A percentile compares a stretch with the other conserved stretches of the same genome.
phyloP scores from a whole-genome alignment of 1,284 basidiomycete genomes.

The Cutaneotrichosporon arboriforme region DNA sequence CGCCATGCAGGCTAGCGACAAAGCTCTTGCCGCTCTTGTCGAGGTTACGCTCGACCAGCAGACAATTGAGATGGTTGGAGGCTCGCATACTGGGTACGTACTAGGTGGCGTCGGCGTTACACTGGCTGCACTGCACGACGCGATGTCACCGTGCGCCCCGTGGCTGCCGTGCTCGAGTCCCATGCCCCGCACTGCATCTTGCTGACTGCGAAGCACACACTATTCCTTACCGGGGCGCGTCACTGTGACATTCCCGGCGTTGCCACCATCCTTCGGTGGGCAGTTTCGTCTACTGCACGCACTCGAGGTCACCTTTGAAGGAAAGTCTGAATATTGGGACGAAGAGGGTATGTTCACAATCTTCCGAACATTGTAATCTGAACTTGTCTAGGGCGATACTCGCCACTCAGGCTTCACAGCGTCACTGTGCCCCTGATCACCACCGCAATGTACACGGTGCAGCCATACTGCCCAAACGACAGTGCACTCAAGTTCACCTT shows the following conservation, averaged over 20 bases:
- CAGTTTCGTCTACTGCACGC: conserved; percentile 22
- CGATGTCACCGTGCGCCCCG: background rate
- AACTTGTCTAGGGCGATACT: conserved; percentile 35
- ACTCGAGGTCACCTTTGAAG: conserved; percentile 28
- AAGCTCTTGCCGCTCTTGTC: background rate
- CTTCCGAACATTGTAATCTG: background rate
- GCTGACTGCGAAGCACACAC: conserved; percentile 12
- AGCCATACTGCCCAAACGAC: background rate
- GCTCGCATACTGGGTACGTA: background rate
- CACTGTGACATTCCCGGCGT: conserved; percentile 13
- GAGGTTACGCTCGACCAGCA: background rate
- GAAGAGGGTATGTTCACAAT: conserved; percentile 7
- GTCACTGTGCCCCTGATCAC: conserved; percentile 18
- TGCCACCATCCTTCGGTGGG: background rate
- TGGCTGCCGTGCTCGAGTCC: background rate
- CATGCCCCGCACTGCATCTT: background rate
- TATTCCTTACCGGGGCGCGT: conserved; percentile 25
- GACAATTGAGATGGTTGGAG: background rate
- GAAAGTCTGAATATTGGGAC: conserved; percentile 43
- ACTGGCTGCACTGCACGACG: too few species aligned
- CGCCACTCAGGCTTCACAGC: conserved; percentile 30
- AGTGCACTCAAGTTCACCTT: conserved; percentile 27
- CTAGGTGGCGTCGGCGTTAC: background rate
- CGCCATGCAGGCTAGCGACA: background rate
- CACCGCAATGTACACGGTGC: conserved; percentile 4